These are phyloP conservation scores for Endothia cerciana DNA, from an alignment of 2,329 filamentous ascomycete species.

Conservation along the genomic window DNA sequence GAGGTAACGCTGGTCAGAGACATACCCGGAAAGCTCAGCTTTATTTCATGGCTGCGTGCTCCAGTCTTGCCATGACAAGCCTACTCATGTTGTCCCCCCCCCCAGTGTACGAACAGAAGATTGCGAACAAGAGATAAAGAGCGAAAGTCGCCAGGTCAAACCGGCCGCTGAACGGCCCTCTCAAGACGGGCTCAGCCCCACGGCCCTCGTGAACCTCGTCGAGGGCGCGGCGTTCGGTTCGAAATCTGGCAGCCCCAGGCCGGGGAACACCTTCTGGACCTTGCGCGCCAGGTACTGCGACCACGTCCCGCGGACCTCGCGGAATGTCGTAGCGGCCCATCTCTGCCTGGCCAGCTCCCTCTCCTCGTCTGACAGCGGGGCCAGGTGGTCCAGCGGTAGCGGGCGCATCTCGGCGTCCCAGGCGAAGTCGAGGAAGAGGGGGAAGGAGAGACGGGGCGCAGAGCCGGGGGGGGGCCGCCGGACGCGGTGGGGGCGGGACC, in stretches of 20 bases:
- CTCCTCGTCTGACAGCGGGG: neutral
- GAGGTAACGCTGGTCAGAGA: no score
- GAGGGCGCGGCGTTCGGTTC: neutral
- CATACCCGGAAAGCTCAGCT: no score
- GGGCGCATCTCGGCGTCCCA: conserved; percentile 1
- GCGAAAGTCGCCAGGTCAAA: no score
- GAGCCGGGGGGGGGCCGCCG: neutral
- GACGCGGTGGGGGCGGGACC: neutral
- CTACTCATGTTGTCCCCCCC: no score
- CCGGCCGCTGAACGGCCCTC: no score
- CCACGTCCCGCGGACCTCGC: neutral
- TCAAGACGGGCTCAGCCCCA: neutral
- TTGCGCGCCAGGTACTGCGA: conserved; percentile 8
- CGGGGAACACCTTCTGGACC: conserved; percentile 12
- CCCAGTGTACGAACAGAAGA: no score
- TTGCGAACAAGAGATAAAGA: no score
- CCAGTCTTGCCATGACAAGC: no score
- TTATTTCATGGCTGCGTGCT: no score
- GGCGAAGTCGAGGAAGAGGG: conserved; percentile 10
- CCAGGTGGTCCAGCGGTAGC: neutral
- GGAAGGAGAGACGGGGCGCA: conserved; percentile 1
- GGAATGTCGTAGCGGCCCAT: conserved; percentile 9
- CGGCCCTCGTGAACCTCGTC: neutral
- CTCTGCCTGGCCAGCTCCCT: conserved; percentile 1
- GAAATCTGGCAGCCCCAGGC: conserved; percentile 4